These are phyloP conservation scores for Colletotrichum phormii DNA, from an alignment of 2,329 filamentous ascomycete species.

Conservation along the genomic window DNA sequence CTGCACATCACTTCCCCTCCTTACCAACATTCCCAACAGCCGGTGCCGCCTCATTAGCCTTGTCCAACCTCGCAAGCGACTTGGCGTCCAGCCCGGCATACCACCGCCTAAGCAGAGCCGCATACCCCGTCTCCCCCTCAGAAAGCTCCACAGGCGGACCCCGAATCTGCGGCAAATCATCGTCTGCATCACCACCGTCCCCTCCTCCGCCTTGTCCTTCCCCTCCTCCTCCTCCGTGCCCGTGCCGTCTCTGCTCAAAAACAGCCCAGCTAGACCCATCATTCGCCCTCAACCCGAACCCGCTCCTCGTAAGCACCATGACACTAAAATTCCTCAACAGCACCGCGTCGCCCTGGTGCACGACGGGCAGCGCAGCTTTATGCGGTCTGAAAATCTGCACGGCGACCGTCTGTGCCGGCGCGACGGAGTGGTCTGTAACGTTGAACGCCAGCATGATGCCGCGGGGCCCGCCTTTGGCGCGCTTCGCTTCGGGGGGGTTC, in stretches of 20 bases:
- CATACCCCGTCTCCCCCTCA: constrained; percentile 61
- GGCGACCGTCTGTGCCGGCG: constrained; percentile 61
- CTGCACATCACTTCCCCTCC: background rate
- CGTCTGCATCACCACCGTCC: constrained; percentile 30
- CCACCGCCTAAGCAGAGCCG: constrained; percentile 61
- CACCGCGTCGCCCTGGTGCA: constrained; percentile 68
- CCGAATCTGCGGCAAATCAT: constrained; percentile 62
- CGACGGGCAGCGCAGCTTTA: constrained; percentile 65
- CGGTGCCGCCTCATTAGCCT: constrained; percentile 55
- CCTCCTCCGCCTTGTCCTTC: constrained; percentile 15
- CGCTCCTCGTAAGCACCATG: constrained; percentile 63
- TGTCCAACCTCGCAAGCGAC: constrained; percentile 59
- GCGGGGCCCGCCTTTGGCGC: constrained; percentile 67
- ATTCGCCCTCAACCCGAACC: constrained; percentile 66
- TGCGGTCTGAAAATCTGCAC: constrained; percentile 71
- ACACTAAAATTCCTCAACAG: constrained; percentile 69
- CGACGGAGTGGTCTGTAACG: constrained; percentile 66
- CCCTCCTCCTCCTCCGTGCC: too few species aligned
- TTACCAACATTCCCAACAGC: constrained; percentile 37
- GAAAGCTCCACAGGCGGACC: constrained; percentile 70
- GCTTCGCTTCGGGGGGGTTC: constrained; percentile 60
- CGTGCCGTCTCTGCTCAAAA: constrained; percentile 57
- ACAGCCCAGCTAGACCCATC: constrained; percentile 72
- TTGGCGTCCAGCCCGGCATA: constrained; percentile 60
- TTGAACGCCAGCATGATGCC: constrained; percentile 71